These are phyloP conservation scores for Penicillium sp. DNA, from an alignment of 2,329 filamentous ascomycete species.

Conservation along the genomic window DNA sequence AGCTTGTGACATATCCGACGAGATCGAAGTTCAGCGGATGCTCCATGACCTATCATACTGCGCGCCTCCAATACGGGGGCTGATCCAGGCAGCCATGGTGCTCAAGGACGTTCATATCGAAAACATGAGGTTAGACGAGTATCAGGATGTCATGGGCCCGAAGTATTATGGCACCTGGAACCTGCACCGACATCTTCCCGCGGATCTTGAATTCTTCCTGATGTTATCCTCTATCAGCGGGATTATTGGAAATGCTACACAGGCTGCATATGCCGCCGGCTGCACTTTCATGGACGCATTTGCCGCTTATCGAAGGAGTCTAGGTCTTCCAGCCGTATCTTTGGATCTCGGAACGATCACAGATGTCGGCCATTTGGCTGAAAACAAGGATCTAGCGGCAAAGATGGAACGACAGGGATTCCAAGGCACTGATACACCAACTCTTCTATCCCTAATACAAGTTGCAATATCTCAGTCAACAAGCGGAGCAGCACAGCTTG, in stretches of 20 bases:
- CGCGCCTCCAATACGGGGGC: constrained; percentile 23
- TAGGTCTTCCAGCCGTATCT: constrained; percentile 26
- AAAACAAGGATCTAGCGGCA: constrained; percentile 17
- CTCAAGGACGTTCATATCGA: constrained; percentile 34
- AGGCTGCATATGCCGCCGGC: constrained; percentile 44
- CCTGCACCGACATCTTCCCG: constrained; percentile 24
- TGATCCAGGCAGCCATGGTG: constrained; percentile 31
- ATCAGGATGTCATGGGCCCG: constrained; percentile 29
- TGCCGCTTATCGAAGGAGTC: constrained; percentile 25
- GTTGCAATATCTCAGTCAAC: constrained; percentile 13
- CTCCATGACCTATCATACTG: constrained; percentile 5
- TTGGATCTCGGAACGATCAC: constrained; percentile 33
- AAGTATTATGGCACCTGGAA: constrained; percentile 35
- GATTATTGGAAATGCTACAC: constrained; percentile 45
- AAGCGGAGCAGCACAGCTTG: constrained; percentile 11
- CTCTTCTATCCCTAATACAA: constrained; percentile 20
- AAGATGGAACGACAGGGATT: constrained; percentile 27
- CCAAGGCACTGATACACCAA: constrained; percentile 19
- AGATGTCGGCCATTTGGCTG: constrained; percentile 26
- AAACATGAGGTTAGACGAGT: constrained; percentile 36
- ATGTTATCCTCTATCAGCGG: constrained; percentile 41
- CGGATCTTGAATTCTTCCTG: constrained; percentile 41
- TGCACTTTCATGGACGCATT: constrained; percentile 38
- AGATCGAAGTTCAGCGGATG: constrained; percentile 28
- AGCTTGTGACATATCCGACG: constrained; percentile 33